A percentile compares a stretch with the other conserved stretches of the same genome.
These are phyloP conservation scores for Cymbidium sinense DNA, from an alignment of 106 monocot genomes.

Conservation along the genomic window DNA sequence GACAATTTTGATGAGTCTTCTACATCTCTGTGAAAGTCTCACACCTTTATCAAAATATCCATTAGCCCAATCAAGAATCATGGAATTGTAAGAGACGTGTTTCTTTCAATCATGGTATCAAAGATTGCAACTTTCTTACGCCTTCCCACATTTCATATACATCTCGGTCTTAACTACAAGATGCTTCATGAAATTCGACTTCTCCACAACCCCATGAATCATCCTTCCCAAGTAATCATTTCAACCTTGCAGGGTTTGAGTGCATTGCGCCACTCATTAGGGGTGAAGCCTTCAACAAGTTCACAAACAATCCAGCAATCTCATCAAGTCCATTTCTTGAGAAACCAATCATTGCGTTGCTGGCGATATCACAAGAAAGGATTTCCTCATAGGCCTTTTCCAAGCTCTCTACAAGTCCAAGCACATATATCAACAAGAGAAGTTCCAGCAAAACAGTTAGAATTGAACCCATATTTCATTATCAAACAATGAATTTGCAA, in stretches of 20 bases:
- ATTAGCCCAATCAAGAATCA: conserved; percentile 55
- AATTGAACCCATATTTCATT: conserved; percentile 58
- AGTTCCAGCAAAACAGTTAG: conserved; percentile 56
- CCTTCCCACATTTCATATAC: conserved; percentile 69
- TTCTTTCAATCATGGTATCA: conserved; percentile 32
- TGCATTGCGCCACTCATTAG: conserved; percentile 61
- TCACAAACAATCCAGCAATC: conserved; percentile 31
- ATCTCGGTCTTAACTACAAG: conserved; percentile 57
- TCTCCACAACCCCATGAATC: conserved; percentile 52
- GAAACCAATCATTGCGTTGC: conserved; percentile 67
- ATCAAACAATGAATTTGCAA: conserved; percentile 52
- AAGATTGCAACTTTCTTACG: conserved; percentile 37
- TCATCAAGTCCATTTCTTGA: conserved; percentile 33
- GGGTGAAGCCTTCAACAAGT: conserved; percentile 33
- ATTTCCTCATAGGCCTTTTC: conserved; percentile 31
- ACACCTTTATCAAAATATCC: conserved; percentile 26
- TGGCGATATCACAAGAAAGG: conserved; percentile 32
- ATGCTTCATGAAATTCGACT: conserved; percentile 27
- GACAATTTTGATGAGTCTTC: conserved; percentile 49
- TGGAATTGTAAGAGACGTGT: conserved; percentile 57
- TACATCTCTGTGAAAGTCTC: conserved; percentile 39
- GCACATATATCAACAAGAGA: conserved; percentile 78
- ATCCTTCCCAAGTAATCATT: conserved; percentile 20
- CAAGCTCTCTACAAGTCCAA: conserved; percentile 46
- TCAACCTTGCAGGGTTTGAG: conserved; percentile 55